Evolutionary conservation across 1,284 basidiomycete genomes (phyloP).

Genomic region (Calocybe gambosa): DNA sequence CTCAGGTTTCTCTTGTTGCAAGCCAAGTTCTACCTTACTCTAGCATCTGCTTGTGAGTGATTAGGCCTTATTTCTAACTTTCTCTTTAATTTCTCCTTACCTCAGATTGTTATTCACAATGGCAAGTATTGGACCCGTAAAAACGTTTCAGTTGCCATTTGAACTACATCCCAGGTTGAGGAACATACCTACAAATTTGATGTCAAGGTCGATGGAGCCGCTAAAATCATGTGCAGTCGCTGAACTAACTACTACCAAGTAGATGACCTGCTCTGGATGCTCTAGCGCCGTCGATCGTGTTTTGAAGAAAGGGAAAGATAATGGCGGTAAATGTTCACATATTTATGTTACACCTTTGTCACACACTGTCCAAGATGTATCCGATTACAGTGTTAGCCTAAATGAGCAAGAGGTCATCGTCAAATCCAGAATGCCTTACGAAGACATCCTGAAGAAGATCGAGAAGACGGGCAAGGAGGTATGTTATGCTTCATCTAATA

Average conservation of each 20-base stretch:
- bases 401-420: conserved; percentile 72
- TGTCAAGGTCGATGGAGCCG: conserved; percentile 40
- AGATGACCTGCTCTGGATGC: conserved; percentile 85
- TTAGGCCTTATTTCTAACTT: background rate
- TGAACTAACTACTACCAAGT: background rate
- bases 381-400: conserved; percentile 55
- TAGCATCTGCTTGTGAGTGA: background rate
- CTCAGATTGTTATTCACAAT: background rate
- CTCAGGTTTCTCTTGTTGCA: background rate
- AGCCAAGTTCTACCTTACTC: background rate
- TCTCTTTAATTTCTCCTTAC: background rate
- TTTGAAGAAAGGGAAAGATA: conserved; percentile 57
- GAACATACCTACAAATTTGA: conserved; percentile 52
- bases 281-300: conserved; percentile 74
- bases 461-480: conserved; percentile 82
- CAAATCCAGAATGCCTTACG: conserved; percentile 55
- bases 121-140: background rate
- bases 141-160: background rate
- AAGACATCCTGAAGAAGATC: conserved; percentile 66
- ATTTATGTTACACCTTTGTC: background rate
- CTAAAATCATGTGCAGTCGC: background rate
- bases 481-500: conserved; percentile 8
- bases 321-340: conserved; percentile 40
- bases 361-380: conserved; percentile 39
- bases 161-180: conserved; percentile 17